Base-by-base conservation (phyloP, 2,329 filamentous ascomycete genomes). In the Colletotrichum kahawae region DNA sequence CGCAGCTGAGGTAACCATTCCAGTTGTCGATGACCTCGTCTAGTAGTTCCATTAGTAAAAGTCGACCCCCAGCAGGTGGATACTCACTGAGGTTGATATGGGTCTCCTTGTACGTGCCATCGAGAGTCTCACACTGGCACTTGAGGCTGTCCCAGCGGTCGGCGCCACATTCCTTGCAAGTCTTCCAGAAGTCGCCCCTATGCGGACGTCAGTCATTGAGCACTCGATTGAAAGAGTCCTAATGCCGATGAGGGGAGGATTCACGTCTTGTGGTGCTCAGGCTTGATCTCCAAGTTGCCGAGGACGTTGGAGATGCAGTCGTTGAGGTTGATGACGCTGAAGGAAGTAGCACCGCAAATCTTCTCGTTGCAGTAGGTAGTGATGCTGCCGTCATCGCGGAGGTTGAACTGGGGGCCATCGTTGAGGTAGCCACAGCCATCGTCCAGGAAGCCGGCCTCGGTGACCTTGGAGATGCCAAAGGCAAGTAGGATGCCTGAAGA, bases 1-100 rank as follows among this genome's bases (percentile, higher is more conserved):
- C 34, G 48, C 74, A 76, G 27, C 54, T 48, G 27, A 76, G 67
- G 12, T 76, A 70, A 10, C 71, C 74, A 34, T 76, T 74, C 67
- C 71, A 76, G 43, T 67, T 76, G 43, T 27, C 36, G 24, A 76
- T 16, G 29, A 70, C 54, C 27, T 16, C 29, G 51, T 74, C 74
- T 74, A 18, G 38, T 43, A 13, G 27, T 48, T 4, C 2, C 1
- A 18, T 51, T 14, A n/a, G 18, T 27, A 7, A 10, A 18, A 2
- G 1, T 5, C 14, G 1, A 13, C 18, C n/a, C 3, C 0, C 3
- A 21, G 27, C 10, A 24, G n/a, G 27, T 9, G 1, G 12, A 64
- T 9, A 63, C 69, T 57, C n/a, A 76, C 74, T 54, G 24, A 76
- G 24, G 13, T 74, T 56, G 59, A 76, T 33, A 10, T 34, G 56